These are phyloP conservation scores for Sophora flavescens DNA, from an alignment of 306 rosid species.

Conservation along the genomic window DNA sequence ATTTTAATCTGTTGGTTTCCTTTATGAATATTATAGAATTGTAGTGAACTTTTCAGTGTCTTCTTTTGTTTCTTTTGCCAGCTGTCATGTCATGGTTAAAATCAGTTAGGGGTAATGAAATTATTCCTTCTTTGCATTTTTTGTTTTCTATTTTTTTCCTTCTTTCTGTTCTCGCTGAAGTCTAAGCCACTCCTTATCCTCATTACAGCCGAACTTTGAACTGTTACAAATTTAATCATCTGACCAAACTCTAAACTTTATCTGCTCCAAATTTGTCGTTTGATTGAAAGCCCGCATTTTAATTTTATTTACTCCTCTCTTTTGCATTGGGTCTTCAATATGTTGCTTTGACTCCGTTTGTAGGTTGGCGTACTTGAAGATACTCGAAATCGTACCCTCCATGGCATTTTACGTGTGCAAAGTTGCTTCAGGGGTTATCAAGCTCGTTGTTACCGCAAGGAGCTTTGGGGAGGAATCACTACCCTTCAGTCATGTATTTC, in stretches of 20 bases:
- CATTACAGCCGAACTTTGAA: not conserved
- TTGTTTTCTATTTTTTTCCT: not conserved
- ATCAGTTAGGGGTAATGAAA: not conserved
- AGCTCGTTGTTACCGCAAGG: constrained; percentile 73
- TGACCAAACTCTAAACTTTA: not conserved
- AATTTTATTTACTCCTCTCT: constrained; percentile 34
- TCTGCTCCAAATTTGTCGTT: not conserved
- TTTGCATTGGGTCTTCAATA: constrained; percentile 15
- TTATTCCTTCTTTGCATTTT: constrained; percentile 1
- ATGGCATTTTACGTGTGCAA: constrained; percentile 90
- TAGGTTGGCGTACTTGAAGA: constrained; percentile 98
- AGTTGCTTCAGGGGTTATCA: constrained; percentile 97
- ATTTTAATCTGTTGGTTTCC: constrained; percentile 10
- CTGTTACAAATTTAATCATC: not conserved
- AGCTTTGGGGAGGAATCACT: constrained; percentile 73
- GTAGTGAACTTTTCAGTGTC: not conserved
- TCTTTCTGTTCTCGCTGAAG: not conserved
- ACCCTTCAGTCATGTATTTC: constrained; percentile 88
- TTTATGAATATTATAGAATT: constrained; percentile 10
- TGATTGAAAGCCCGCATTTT: not conserved
- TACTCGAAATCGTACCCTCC: constrained; percentile 94
- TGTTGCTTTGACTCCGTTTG: constrained; percentile 37
- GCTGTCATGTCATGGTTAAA: constrained; percentile 19
- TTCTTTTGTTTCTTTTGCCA: not conserved
- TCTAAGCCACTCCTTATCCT: not conserved